Evolutionary conservation across 2,329 filamentous ascomycete species (phyloP), one percentile per base, ranked within the genome.

Genomic region (Arthrobotrys sinensis): DNA sequence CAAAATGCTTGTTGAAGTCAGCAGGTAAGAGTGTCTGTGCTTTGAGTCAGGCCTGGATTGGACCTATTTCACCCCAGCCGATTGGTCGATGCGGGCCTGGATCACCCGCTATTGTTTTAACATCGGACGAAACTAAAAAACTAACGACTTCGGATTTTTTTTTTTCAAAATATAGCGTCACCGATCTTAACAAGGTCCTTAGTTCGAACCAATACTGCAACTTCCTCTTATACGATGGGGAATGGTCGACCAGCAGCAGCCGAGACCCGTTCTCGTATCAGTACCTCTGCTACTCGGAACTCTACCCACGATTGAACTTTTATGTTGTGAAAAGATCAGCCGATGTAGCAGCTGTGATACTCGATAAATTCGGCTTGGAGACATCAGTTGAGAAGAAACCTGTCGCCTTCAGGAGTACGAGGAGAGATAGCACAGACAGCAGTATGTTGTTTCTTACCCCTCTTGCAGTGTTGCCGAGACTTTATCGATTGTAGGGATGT

Each of bases 221-320:
- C 14, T 45, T 77, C 28, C 66, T 77, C 12, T 5, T 77, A n/a
- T 77, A 77, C 36, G 66, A 70, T 19, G 73, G 73, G 24, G 73
- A 77, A 12, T 77, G 73, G 73, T 55, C 57, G 28, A 65, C 19
- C 14, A 50, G 60, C 52, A 66, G 57, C 48, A 34, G 66, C 28
- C 62, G 40, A 45, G 65, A 70, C 14, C 40, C 62, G 2, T 77
- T 70, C 16, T 65, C 57, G 19, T 77, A 77, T 36, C 73, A 77
- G 28, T 77, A 77, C 34, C 16, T 64, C 10, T 77, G 73, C 45
- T 77, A 57, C 34, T 65, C 73, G 38, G 52, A 66, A 16, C 73
- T 77, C 12, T 77, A 77, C 50, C 66, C 73, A 19, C 57, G 67
- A n/a, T 43, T 77, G 60, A 70, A 70, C 50, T 77, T 70, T 38